A percentile compares a stretch with the other conserved stretches of the same genome.
Conservation (phyloP, 345 rosid genomes). For the Moringa oleifera region DNA sequence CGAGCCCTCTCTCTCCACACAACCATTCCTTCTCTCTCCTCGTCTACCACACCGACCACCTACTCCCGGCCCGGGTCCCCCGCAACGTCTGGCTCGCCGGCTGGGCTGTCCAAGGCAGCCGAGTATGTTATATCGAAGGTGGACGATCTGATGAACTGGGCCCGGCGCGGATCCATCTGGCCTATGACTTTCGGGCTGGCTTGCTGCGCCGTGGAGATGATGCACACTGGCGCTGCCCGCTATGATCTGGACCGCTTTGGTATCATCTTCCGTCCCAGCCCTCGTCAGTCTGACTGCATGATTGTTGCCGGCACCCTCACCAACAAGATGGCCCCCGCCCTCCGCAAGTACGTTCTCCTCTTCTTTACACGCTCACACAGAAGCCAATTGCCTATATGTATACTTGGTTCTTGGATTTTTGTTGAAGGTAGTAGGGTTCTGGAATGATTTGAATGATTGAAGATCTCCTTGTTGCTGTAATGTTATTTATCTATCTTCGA, state of each 20-base stretch:
- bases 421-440: no score
- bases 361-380: background rate
- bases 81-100: conserved; percentile 37
- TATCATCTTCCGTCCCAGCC: conserved; percentile 92
- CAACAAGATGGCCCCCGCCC: conserved; percentile 99
- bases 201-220: conserved; percentile 99
- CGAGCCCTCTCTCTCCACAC: conserved; percentile 53
- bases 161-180: conserved; percentile 97
- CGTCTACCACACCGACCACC: conserved; percentile 49
- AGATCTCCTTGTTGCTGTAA: no score
- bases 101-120: conserved; percentile 78
- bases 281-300: conserved; percentile 98
- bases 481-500: no score
- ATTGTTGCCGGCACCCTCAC: conserved; percentile 98
- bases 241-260: conserved; percentile 98
- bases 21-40: conserved; percentile 39
- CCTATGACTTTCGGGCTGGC: conserved; percentile 99
- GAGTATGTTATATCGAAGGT: conserved; percentile 93
- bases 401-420: no score
- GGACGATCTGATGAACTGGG: conserved; percentile 91
- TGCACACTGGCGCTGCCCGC: conserved; percentile 98
- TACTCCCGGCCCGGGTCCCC: conserved; percentile 58
- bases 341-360: conserved; percentile 63
- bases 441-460: no score
- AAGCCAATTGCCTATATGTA: no score